phyloP scores from a whole-genome alignment of 768 basidiomycete species.

The Hericium rajendrae region DNA sequence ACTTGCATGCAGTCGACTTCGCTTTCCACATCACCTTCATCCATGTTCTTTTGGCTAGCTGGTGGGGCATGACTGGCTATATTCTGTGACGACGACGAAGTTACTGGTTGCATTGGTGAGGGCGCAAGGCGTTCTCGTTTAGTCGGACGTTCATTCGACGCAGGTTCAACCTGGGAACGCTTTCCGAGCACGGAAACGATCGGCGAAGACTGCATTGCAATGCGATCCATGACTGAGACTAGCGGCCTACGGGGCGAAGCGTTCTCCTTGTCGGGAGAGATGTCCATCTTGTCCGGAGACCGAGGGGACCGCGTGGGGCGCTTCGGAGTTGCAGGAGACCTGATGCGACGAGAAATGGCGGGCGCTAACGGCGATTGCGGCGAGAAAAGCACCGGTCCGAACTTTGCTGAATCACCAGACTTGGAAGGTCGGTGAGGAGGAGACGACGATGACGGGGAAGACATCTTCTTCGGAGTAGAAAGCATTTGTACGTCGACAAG shows the following conservation, averaged over 20 bases:
- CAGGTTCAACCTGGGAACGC: slow-evolving; percentile 32
- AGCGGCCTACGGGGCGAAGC: slow-evolving; percentile 29
- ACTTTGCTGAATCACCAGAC: not conserved
- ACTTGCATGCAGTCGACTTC: not conserved
- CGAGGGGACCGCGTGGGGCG: slow-evolving; percentile 9
- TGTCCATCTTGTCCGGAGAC: slow-evolving; percentile 17
- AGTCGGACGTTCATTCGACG: slow-evolving; percentile 6
- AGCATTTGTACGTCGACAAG: not conserved
- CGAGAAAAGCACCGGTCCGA: slow-evolving; percentile 1
- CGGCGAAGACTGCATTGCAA: slow-evolving; percentile 28
- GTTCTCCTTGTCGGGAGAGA: slow-evolving; percentile 51
- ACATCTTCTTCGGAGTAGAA: not conserved
- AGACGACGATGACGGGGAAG: not conserved
- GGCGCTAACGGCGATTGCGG: slow-evolving; percentile 8
- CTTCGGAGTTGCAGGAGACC: slow-evolving; percentile 10
- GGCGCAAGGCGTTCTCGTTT: not conserved
- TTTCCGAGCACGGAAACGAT: slow-evolving; percentile 31
- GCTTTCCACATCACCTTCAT: not conserved
- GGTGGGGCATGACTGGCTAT: not conserved
- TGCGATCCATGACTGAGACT: slow-evolving; percentile 36
- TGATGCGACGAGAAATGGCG: slow-evolving; percentile 2
- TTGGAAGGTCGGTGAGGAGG: slow-evolving; percentile 14
- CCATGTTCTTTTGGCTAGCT: not conserved
- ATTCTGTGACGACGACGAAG: not conserved
- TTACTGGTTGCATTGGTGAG: not conserved